Evolutionary conservation across 805 yeast genomes (phyloP).

Genomic region (Sugiyamaella mastotermitis): DNA sequence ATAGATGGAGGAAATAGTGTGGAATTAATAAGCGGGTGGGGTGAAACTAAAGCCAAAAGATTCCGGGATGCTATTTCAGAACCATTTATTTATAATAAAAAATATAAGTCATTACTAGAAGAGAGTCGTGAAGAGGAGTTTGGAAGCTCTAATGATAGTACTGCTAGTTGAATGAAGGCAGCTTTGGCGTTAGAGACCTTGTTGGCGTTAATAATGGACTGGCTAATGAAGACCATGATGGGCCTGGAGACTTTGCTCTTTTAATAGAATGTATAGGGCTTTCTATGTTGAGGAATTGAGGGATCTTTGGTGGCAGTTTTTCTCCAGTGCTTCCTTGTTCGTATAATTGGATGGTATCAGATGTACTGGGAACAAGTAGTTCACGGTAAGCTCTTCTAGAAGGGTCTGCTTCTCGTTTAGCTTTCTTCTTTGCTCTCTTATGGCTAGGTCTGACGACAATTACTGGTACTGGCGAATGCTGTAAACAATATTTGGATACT

Average conservation of each 20-base stretch:
- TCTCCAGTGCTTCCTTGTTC: slow-evolving; percentile 15
- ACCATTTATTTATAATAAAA: slow-evolving; percentile 20
- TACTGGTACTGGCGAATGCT: slow-evolving; percentile 42
- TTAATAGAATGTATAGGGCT: no score
- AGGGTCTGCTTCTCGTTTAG: slow-evolving; percentile 31
- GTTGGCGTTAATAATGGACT: neutral
- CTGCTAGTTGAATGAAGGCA: no score
- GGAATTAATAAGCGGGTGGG: slow-evolving; percentile 23
- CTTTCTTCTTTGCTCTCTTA: slow-evolving; percentile 28
- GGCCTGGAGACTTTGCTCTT: no score
- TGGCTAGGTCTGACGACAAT: slow-evolving; percentile 39
- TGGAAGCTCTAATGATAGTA: no score
- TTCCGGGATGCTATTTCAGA: slow-evolving; percentile 20
- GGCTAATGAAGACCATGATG: no score
- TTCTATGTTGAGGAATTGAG: slow-evolving; percentile 6
- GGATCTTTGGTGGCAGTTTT: slow-evolving; percentile 12
- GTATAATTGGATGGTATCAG: slow-evolving; percentile 7
- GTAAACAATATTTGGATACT: slow-evolving; percentile 43
- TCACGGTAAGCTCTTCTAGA: slow-evolving; percentile 18
- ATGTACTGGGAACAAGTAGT: slow-evolving; percentile 2
- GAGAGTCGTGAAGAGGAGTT: no score
- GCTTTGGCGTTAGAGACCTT: neutral
- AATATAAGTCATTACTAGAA: no score
- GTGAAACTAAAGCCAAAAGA: slow-evolving; percentile 20
- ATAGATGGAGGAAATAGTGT: slow-evolving; percentile 14